phyloP scores from a whole-genome alignment of 2,329 filamentous ascomycete species.

The Neocucurbitaria cava region DNA sequence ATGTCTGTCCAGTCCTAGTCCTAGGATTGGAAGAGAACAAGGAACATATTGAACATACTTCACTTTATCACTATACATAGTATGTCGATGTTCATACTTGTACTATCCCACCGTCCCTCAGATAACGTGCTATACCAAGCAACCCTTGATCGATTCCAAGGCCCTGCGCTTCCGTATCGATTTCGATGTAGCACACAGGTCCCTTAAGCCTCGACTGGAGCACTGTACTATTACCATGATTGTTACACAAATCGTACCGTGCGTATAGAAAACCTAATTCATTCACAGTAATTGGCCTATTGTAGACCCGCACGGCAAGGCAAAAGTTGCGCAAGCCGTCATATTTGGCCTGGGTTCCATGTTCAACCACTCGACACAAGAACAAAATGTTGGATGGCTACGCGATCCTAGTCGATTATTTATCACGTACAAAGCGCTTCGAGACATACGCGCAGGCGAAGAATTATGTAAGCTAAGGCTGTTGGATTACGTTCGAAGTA shows the following conservation, averaged over 20 bases:
- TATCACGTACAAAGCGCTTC: slow-evolving; percentile 58
- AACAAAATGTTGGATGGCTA: slow-evolving; percentile 65
- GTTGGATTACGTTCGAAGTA: neutral
- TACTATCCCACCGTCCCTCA: neutral
- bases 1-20: slow-evolving; percentile 61
- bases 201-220: neutral
- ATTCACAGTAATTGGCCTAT: slow-evolving; percentile 53
- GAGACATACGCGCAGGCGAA: slow-evolving; percentile 60
- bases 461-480: slow-evolving; percentile 56
- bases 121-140: neutral
- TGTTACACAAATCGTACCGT: neutral
- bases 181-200: neutral
- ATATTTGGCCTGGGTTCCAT: slow-evolving; percentile 64
- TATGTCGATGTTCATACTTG: slow-evolving; percentile 32
- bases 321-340: slow-evolving; percentile 57
- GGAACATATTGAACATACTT: slow-evolving; percentile 58
- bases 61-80: slow-evolving; percentile 65
- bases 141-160: neutral
- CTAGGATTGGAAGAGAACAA: slow-evolving; percentile 57
- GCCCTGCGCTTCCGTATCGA: neutral
- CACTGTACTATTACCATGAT: neutral
- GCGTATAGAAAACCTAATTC: slow-evolving; percentile 9
- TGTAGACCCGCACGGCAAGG: slow-evolving; percentile 28
- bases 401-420: slow-evolving; percentile 55
- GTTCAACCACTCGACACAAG: slow-evolving; percentile 62